Evolutionary conservation across 257 asterid species (phyloP), one percentile per base, ranked within the genome.

Genomic region (Solanum okadae): DNA sequence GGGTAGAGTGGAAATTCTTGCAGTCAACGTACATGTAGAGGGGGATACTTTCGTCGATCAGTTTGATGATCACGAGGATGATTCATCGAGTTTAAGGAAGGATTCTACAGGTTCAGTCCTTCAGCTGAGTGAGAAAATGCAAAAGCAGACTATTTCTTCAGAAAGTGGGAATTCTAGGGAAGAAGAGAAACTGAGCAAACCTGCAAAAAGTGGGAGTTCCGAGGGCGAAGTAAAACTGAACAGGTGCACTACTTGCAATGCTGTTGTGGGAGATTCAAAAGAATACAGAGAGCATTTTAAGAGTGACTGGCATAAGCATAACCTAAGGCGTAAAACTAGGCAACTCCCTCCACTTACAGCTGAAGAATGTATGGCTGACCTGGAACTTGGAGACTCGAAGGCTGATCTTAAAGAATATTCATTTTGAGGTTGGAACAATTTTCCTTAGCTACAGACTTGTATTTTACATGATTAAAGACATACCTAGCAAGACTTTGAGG

Each of bases 301-400:
- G 96, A 94, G 98, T 44, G 99, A 97, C 5, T 97, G 99, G 99
- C 99, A 97, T 90, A 97, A 95, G 87, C 82, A 71, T 78, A 97
- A 96, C 85, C 90, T 96, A 31, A 93, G 95, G 94, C 91, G 98
- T 49, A 97, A 97, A 88, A 95, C 95, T 23, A 93, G 94, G 91
- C 96, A 95, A 85, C 98, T 97, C 29, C 93, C 96, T 86, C 98
- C 99, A 44, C 96, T 97, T 71, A 88, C 95, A 71, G 95, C 95
- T 23, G 98, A 96, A 46, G 98, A 97, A 91, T 95, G 99, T 89
- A 46, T 89, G 89, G 94, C 91, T 25, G 99, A 97, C 86, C 16
- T 93, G 90, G 98, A 94, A 18, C 82, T 94, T 42, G 92, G 63
- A 3, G 96, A 97, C 92, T 91, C 98, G 0, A 95, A 88, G 90